Base-by-base conservation (phyloP, 306 rosid species). In the Carpinus fangiana region DNA sequence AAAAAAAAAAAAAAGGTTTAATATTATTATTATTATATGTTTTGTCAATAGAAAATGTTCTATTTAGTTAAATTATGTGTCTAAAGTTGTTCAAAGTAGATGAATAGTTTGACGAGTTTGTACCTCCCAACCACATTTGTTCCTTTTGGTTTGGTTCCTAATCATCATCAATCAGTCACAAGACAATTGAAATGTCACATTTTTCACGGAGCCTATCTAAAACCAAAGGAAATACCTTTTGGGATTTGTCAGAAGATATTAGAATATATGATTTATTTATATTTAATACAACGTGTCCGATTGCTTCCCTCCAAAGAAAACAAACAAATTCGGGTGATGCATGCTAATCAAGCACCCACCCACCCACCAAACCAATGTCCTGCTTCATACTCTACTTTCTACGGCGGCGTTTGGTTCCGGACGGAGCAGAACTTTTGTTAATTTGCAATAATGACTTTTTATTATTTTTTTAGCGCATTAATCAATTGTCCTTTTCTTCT, bases 271-370 rank as follows among this genome's bases (percentile, higher is more conserved):
- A 23, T 23, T 23, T 23, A 23, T 23, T 23, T 23, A 23, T 23
- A 23, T 23, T 23, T 23, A 23, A 1, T 23, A 23, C 26, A 23
- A 1, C 12, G 31, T 51, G 20, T 59, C 13, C 12, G 84, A 20
- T 85, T 57, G 86, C 84, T 87, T 80, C 50, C 64, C 50, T 70
- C 12, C 82, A 7, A 87, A 87, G 87, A 60, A 89, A 89, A 67
- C 69, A n/a, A 72, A 36, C 17, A 51, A 50, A 54, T 73, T 73
- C 57, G 46, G 73, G 74, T 67, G 77, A 54, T 38, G 56, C 65
- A 55, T 72, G 70, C 83, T 74, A 77, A 78, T 50, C 50, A 81
- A 78, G 16, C 36, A 12, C 70, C 28, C 56, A 86, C 88, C 84
- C 85, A 82, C 78, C 23, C 83, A 83, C 90, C 90, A 73, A 83